Percentiles rank a stretch among this genome's conserved stretches.
These are phyloP conservation scores for Vicia sativa DNA, from an alignment of 306 rosid species.

Conservation along the genomic window DNA sequence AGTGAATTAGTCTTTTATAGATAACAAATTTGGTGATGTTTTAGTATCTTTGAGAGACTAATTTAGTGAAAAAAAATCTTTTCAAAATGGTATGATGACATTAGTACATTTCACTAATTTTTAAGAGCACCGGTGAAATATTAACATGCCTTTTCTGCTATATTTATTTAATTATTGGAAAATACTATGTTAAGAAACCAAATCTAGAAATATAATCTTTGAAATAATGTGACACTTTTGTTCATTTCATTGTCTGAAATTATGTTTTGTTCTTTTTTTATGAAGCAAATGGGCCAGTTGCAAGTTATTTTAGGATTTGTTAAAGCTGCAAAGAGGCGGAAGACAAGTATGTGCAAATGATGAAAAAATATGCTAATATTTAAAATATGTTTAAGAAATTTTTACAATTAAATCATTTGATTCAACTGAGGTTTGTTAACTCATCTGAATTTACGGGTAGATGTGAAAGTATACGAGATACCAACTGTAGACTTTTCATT, in stretches of 20 bases:
- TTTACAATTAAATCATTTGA: too few species aligned
- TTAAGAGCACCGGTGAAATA: neutral
- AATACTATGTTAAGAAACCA: neutral
- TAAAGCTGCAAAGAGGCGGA: too few species aligned
- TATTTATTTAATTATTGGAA: neutral
- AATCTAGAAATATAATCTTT: neutral
- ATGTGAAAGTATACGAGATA: too few species aligned
- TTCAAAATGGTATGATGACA: neutral
- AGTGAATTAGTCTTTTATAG: neutral
- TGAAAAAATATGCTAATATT: too few species aligned
- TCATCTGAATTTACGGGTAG: too few species aligned
- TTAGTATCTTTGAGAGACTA: neutral
- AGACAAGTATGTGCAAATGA: too few species aligned
- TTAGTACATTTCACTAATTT: neutral
- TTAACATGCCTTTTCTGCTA: conserved; percentile 4
- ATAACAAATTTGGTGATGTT: neutral
- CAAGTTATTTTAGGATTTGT: conserved; percentile 86
- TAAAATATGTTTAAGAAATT: too few species aligned
- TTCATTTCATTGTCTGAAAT: neutral
- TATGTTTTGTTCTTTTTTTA: conserved; percentile 6
- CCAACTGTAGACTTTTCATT: too few species aligned
- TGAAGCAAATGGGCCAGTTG: conserved; percentile 96
- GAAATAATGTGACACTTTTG: neutral
- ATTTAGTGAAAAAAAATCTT: neutral
- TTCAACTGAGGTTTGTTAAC: too few species aligned